These are phyloP conservation scores for Pisolithus marmoratus DNA, from an alignment of 768 basidiomycete species.

Conservation along the genomic window DNA sequence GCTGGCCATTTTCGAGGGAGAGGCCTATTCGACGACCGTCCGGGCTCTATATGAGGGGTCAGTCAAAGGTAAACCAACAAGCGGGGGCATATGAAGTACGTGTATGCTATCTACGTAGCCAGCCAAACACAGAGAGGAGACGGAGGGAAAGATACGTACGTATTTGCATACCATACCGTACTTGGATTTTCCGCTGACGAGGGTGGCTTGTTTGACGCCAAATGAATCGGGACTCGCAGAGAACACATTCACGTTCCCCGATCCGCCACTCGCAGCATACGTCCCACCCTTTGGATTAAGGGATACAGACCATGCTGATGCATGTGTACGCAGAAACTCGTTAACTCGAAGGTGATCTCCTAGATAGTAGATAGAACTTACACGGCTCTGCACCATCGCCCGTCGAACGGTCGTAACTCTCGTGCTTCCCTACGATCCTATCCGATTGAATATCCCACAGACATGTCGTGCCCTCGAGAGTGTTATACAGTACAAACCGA, in stretches of 20 bases:
- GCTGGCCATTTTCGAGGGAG: no score
- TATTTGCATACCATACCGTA: conserved; percentile 73
- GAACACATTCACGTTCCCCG: conserved; percentile 67
- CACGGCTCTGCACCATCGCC: conserved; percentile 60
- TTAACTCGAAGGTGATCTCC: not conserved
- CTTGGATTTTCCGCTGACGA: conserved; percentile 66
- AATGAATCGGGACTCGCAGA: conserved; percentile 66
- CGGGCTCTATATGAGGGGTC: conserved; percentile 57
- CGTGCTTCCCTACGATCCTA: conserved; percentile 55
- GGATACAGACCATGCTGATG: conserved; percentile 77
- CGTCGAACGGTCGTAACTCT: conserved; percentile 63
- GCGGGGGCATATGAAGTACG: not conserved
- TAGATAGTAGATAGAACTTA: conserved; percentile 32
- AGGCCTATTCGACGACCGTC: no score
- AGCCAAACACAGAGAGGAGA: conserved; percentile 9
- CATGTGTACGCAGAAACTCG: not conserved
- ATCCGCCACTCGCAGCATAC: conserved; percentile 68
- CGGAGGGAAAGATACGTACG: conserved; percentile 33
- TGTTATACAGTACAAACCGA: conserved; percentile 65
- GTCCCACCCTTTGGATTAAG: conserved; percentile 68
- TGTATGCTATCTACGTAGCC: not conserved
- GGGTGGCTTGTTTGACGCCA: conserved; percentile 51
- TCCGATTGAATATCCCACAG: conserved; percentile 69
- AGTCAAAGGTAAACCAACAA: not conserved
- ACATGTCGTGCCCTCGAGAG: conserved; percentile 76